Base-by-base conservation (phyloP, 2,329 filamentous ascomycete genomes). In the Pseudocercospora eumusae region DNA sequence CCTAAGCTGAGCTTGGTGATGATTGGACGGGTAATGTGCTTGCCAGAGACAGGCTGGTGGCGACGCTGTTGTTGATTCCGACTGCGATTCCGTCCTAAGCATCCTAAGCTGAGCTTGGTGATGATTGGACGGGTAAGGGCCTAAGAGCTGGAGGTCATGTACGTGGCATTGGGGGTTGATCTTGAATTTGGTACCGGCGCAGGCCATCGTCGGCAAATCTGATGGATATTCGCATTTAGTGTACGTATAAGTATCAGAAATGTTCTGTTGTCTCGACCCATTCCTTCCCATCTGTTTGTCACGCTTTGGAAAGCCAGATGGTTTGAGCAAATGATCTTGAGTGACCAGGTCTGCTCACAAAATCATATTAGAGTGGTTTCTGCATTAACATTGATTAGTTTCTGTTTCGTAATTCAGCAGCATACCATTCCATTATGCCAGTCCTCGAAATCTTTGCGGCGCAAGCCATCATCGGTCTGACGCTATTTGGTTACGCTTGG, bases 11-110 rank as follows among this genome's bases (percentile, higher is more conserved):
- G 5, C 0, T 10, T 10, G 25, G 23, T 47, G 21, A 15, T 47
- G 21, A n/a, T n/a, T n/a, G n/a, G n/a, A n/a, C n/a, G n/a, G n/a
- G n/a, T n/a, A n/a, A n/a, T n/a, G 58, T n/a, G 58, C 58, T 55
- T 60, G 59, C 52, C 27, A 57, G 59, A 28, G 28, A 20, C 50
- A 52, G 40, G 53, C 59, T 36, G 27, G 21, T 11, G 20, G 11
- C 4, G 36, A 13, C 9, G 50, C 33, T 18, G 25, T 15, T 36
- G 52, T 56, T 15, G 31, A 42, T 18, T 18, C 27, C 21, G 42
- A 56, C 28, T 61, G 59, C 53, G 47, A 23, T 5, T 23, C 11
- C n/a, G n/a, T n/a, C n/a, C 21, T 50, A 50, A 15, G 13, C 15
- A 11, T 13, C 33, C 8, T 2, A 50, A 8, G 47, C 23, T 50